Percentiles rank a stretch among this genome's conserved stretches.
Conservation (phyloP, 441 rosid species). For the Adansonia grandidieri region DNA sequence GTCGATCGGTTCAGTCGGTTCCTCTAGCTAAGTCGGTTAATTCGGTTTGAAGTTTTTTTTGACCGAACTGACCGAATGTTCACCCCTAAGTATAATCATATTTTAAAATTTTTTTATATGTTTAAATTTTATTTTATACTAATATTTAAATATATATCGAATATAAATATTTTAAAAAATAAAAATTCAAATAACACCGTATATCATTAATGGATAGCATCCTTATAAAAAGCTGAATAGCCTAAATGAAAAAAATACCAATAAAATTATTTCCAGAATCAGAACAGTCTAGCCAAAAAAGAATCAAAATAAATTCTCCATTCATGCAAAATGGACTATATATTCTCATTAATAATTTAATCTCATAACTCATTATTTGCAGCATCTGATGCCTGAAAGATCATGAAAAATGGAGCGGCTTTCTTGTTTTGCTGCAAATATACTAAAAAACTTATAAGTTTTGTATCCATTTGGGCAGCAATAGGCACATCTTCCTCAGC, state of each 20-base stretch:
- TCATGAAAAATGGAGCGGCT: not conserved
- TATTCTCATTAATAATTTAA: not conserved
- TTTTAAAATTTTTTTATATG: too few species aligned
- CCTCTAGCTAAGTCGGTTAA: too few species aligned
- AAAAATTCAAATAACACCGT: too few species aligned
- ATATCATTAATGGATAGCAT: not conserved
- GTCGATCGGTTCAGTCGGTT: too few species aligned
- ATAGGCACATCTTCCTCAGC: not conserved
- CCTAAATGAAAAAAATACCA: not conserved
- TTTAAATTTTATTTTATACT: too few species aligned
- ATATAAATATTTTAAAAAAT: too few species aligned
- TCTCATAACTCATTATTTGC: not conserved
- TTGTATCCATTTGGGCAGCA: not conserved
- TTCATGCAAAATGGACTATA: not conserved
- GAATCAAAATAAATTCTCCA: not conserved
- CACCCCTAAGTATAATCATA: too few species aligned
- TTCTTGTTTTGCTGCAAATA: not conserved
- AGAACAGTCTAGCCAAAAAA: not conserved
- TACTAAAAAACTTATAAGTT: too few species aligned
- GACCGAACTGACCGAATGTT: too few species aligned
- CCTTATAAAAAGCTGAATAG: not conserved
- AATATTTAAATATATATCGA: too few species aligned
- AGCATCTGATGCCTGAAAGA: not conserved
- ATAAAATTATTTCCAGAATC: conserved; percentile 16
- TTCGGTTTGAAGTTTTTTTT: too few species aligned